Evolutionary conservation across 1,284 basidiomycete genomes (phyloP).

Genomic region (Irpex sp.): DNA sequence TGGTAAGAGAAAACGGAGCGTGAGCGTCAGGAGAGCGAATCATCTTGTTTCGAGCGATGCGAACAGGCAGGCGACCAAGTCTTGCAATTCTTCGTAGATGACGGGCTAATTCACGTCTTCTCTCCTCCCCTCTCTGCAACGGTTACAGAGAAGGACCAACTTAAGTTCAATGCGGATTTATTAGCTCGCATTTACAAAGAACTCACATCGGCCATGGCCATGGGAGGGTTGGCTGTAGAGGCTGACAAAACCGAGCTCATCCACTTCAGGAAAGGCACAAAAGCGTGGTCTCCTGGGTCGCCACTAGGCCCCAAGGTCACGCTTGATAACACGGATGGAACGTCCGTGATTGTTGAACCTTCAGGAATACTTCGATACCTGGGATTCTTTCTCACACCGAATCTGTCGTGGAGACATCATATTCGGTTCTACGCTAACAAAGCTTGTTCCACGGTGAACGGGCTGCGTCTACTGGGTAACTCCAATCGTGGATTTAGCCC

Average conservation of each 20-base stretch:
- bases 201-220: not conserved
- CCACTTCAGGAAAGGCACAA: not conserved
- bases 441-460: constrained; percentile 13
- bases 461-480: constrained; percentile 31
- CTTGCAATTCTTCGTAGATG: not conserved
- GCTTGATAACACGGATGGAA: not conserved
- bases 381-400: constrained; percentile 23
- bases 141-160: not conserved
- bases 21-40: not conserved
- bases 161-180: not conserved
- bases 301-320: not conserved
- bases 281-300: not conserved
- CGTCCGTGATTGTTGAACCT: not conserved
- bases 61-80: not conserved
- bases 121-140: not conserved
- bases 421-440: constrained; percentile 18
- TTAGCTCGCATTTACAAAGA: not conserved
- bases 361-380: constrained; percentile 21
- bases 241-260: not conserved
- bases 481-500: constrained; percentile 28
- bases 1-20: not conserved
- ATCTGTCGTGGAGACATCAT: constrained; percentile 24
- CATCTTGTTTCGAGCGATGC: not conserved
- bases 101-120: not conserved
- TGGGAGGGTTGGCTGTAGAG: not conserved